phyloP scores from a whole-genome alignment of 2,329 filamentous ascomycete species.

The Ophiosphaerella herpotricha region DNA sequence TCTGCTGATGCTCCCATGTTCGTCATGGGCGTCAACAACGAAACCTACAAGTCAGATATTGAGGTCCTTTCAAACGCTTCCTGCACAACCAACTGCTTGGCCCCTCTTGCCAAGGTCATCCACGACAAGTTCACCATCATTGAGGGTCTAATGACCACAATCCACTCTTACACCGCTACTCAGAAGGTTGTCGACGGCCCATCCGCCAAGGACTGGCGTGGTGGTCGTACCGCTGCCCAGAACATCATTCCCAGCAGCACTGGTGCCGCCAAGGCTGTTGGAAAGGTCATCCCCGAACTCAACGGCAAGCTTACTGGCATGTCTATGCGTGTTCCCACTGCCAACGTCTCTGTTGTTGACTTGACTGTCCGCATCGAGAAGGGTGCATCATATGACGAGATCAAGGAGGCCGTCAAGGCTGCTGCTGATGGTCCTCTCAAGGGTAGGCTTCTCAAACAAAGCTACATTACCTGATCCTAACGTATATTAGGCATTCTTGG shows the following conservation, averaged over 20 bases:
- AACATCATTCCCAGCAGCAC: conserved; percentile 99
- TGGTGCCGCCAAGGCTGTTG: conserved; percentile 99
- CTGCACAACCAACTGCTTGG: conserved; percentile 99
- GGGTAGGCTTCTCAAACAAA: conserved; percentile 61
- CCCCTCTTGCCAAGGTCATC: conserved; percentile 98
- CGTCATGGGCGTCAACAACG: conserved; percentile 99
- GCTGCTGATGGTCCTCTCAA: conserved; percentile 83
- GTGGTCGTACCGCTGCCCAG: conserved; percentile 96
- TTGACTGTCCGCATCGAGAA: conserved; percentile 94
- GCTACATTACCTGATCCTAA: conserved; percentile 17
- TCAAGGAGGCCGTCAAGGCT: conserved; percentile 87
- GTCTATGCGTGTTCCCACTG: conserved; percentile 97
- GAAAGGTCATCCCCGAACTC: conserved; percentile 97
- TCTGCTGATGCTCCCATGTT: conserved; percentile 99
- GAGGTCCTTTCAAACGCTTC: conserved; percentile 98
- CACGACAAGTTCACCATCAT: conserved; percentile 97
- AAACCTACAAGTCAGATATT: conserved; percentile 87
- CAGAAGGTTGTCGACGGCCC: conserved; percentile 99
- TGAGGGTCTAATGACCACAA: conserved; percentile 99
- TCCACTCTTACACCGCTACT: conserved; percentile 99
- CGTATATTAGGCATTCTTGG: conserved; percentile 72
- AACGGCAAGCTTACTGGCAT: conserved; percentile 99
- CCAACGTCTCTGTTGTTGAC: conserved; percentile 99
- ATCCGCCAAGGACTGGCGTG: conserved; percentile 98
- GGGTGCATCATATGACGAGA: conserved; percentile 82